Evolutionary conservation across 306 rosid species (phyloP).

Genomic region (Mimosa pudica): DNA sequence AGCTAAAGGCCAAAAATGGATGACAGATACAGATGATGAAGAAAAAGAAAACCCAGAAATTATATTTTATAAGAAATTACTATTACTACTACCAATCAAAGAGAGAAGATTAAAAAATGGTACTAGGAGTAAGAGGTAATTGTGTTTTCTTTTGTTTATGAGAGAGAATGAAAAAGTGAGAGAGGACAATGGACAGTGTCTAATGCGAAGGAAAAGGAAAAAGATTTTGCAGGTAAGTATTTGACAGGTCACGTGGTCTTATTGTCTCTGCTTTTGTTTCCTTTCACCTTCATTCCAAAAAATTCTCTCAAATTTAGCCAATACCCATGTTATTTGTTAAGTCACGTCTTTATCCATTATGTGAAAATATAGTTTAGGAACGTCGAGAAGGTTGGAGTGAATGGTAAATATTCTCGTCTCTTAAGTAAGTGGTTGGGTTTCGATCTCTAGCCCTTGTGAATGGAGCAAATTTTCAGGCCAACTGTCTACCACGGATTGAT

Average conservation of each 20-base stretch:
- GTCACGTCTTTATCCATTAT: too few relatives aligned
- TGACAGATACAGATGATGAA: conserved; percentile 60
- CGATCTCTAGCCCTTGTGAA: too few relatives aligned
- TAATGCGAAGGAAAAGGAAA: neutral
- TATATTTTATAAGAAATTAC: conserved; percentile 18
- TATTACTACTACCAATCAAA: neutral
- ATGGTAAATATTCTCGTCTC: too few relatives aligned
- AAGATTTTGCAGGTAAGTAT: conserved; percentile 45
- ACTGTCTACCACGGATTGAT: too few relatives aligned
- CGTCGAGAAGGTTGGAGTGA: too few relatives aligned
- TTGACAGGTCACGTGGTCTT: conserved; percentile 95
- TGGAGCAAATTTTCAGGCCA: too few relatives aligned
- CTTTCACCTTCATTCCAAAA: conserved; percentile 46
- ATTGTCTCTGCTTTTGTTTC: conserved; percentile 68
- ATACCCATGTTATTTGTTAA: neutral
- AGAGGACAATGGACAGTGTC: conserved; percentile 1
- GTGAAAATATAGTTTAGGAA: too few relatives aligned
- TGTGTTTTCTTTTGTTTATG: neutral
- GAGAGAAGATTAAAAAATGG: neutral
- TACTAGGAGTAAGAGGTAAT: too few relatives aligned
- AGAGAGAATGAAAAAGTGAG: neutral
- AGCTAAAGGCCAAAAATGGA: conserved; percentile 41
- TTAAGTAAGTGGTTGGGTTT: too few relatives aligned
- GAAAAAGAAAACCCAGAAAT: conserved; percentile 35
- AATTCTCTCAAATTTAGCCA: neutral